Evolutionary conservation across 768 basidiomycete species (phyloP).

Genomic region (Mycena rebaudengoi): DNA sequence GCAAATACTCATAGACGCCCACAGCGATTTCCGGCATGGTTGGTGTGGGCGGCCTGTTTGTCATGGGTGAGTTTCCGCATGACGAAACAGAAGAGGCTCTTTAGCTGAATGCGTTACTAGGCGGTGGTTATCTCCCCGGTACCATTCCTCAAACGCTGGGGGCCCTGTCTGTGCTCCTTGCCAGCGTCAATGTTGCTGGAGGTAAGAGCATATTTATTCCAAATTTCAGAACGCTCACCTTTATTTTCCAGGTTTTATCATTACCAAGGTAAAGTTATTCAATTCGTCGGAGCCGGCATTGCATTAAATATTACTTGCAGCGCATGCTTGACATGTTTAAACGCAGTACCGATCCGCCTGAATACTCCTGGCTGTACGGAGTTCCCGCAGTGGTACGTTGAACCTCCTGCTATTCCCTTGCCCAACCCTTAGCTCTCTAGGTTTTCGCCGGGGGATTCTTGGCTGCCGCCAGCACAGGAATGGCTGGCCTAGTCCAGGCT

Average conservation of each 20-base stretch:
- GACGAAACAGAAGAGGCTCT: too few relatives aligned
- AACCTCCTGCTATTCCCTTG: not conserved
- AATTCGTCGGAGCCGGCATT: not conserved
- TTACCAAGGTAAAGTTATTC: slow-evolving; percentile 57
- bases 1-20: too few relatives aligned
- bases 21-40: slow-evolving; percentile 65
- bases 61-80: slow-evolving; percentile 63
- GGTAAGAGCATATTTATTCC: slow-evolving; percentile 44
- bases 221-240: not conserved
- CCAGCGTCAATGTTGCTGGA: slow-evolving; percentile 88
- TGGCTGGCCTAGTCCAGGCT: slow-evolving; percentile 87
- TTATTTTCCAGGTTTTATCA: slow-evolving; percentile 58
- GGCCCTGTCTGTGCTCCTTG: slow-evolving; percentile 84
- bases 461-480: slow-evolving; percentile 79
- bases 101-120: not conserved
- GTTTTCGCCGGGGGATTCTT: slow-evolving; percentile 86
- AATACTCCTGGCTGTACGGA: slow-evolving; percentile 85
- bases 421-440: not conserved
- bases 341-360: slow-evolving; percentile 87
- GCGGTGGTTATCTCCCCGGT: slow-evolving; percentile 83
- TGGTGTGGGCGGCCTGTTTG: slow-evolving; percentile 85
- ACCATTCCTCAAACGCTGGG: slow-evolving; percentile 84
- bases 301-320: slow-evolving; percentile 34
- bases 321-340: slow-evolving; percentile 96
- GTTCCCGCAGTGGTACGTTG: slow-evolving; percentile 67